Percentiles rank a stretch among this genome's conserved stretches.
These are phyloP conservation scores for Coccomyxa sp. DNA, from an alignment of 139 green algal genomes.

Conservation along the genomic window DNA sequence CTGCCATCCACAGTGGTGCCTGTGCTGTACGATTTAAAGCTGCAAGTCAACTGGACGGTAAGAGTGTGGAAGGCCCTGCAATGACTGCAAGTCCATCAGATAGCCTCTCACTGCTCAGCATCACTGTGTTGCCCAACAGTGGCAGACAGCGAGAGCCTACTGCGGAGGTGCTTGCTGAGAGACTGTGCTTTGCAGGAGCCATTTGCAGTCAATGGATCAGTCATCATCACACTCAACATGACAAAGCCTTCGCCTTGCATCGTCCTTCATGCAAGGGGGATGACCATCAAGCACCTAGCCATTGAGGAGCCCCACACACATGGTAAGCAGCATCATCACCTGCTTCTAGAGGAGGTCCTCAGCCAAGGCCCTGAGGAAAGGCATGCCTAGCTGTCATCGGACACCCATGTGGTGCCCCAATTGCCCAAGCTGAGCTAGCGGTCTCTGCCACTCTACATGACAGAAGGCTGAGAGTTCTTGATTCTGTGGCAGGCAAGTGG, in stretches of 20 bases:
- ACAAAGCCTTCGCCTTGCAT: slow-evolving; percentile 41
- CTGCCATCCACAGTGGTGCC: not conserved
- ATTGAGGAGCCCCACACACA: slow-evolving; percentile 6
- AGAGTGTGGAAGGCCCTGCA: not conserved
- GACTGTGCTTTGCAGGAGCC: slow-evolving; percentile 29
- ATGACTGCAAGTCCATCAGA: not conserved
- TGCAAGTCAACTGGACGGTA: not conserved
- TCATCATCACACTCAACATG: slow-evolving; percentile 36
- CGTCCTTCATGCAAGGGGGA: slow-evolving; percentile 51
- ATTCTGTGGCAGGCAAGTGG: not conserved
- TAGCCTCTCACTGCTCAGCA: not conserved
- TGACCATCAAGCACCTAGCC: slow-evolving; percentile 29
- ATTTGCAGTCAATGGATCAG: slow-evolving; percentile 17
- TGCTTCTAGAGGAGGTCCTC: not conserved
- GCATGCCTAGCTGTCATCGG: not conserved
- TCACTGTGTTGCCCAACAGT: slow-evolving; percentile 9
- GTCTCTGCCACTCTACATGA: too few species aligned
- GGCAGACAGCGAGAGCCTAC: too few species aligned
- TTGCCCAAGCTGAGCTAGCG: too few species aligned
- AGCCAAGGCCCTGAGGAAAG: not conserved
- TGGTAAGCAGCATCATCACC: not conserved
- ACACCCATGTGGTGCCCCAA: too few species aligned
- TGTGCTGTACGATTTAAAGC: not conserved
- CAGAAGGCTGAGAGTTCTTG: too few species aligned
- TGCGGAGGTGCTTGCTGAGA: too few species aligned